Evolutionary conservation across 202 grass and related monocot genomes (phyloP), one percentile per base, ranked within the genome.

Genomic region (Panicum virgatum): DNA sequence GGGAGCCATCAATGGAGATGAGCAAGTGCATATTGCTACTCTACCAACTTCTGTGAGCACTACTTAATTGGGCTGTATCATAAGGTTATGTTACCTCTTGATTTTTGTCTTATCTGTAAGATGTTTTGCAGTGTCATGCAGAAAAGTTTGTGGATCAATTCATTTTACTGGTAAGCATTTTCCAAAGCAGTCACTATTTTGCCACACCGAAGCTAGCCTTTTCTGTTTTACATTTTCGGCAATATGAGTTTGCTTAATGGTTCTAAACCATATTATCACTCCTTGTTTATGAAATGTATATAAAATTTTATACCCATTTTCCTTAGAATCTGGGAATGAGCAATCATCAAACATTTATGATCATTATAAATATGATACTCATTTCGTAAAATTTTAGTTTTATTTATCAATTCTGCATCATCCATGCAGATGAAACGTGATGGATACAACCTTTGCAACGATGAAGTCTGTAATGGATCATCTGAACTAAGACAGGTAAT

Each of bases 71-170:
- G 46, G 10, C 52, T 39, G 15, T 56, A 81, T 29, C 13, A 52
- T 57, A 51, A 65, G 22, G 26, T 8, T 75, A 32, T 36, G 37
- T 48, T 47, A 56, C 45, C 44, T 71, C 72, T 70, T 53, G 54
- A 40, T 73, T 13, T 71, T 18, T 64, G 56, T 80, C 80, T 79
- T 37, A 65, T 66, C 34, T 36, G 63, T 62, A 34, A 32, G 62
- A 70, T 84, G 15, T 27, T 86, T 86, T 80, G 43, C 87, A 92
- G 90, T 61, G 83, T 81, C 70, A 89, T 36, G 86, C 86, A 65
- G 82, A 68, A 62, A 70, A 81, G 58, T 86, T 92, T 84, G 84
- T 88, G 78, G 87, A 75, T 64, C 90, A 92, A 64, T 92, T 87
- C 42, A 75, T 83, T 78, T 73, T 9, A 25, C 53, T 92, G 67